A percentile compares a stretch with the other conserved stretches of the same genome.
Conservation (phyloP, 805 yeast genomes). For the Pichia sporocuriosa region DNA sequence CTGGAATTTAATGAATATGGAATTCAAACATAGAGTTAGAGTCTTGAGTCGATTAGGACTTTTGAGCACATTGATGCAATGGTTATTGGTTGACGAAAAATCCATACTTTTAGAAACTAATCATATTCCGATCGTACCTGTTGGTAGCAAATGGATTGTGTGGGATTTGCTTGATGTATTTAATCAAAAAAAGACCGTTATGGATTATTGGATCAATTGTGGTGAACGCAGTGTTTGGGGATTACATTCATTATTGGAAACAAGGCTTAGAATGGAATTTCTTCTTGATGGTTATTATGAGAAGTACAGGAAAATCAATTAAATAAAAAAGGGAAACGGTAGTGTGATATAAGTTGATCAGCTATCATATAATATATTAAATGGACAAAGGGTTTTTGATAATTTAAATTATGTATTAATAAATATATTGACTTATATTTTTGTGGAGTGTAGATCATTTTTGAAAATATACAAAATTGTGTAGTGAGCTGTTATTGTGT, state of each 20-base stretch:
- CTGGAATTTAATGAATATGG: slow-evolving; percentile 61
- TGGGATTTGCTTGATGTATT: slow-evolving; percentile 68
- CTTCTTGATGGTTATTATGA: slow-evolving; percentile 71
- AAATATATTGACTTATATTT: no score
- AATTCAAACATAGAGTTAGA: slow-evolving; percentile 76
- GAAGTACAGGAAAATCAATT: slow-evolving; percentile 19
- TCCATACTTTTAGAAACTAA: slow-evolving; percentile 67
- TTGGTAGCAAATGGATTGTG: slow-evolving; percentile 55
- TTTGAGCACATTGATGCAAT: slow-evolving; percentile 57
- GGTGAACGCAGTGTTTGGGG: slow-evolving; percentile 97
- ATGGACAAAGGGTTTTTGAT: no score
- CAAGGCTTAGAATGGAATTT: slow-evolving; percentile 85
- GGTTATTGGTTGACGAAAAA: slow-evolving; percentile 82
- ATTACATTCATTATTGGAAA: slow-evolving; percentile 71
- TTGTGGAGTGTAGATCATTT: no score
- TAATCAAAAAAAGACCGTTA: slow-evolving; percentile 62
- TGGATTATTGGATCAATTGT: slow-evolving; percentile 81
- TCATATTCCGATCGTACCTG: slow-evolving; percentile 89
- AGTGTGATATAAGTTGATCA: neutral
- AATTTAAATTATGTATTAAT: no score
- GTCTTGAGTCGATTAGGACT: slow-evolving; percentile 75
- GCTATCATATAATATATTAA: no score
- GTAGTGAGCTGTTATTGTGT: no score
- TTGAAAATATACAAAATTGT: no score
- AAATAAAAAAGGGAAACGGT: neutral